phyloP scores from a whole-genome alignment of 1,284 basidiomycete genomes.

The Austroboletus olivaceoglutinosus region DNA sequence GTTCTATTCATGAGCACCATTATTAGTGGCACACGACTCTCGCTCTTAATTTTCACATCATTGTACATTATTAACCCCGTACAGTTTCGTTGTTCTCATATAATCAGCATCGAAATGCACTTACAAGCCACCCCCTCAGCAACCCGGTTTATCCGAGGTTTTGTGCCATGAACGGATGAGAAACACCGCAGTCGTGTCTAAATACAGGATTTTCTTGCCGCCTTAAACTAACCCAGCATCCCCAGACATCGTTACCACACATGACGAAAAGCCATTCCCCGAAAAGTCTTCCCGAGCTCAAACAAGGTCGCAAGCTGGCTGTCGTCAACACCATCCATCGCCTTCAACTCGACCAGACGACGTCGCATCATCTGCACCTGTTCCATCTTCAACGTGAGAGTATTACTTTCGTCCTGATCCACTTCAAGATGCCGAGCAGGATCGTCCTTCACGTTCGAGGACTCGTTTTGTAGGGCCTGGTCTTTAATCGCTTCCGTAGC shows the following conservation, averaged over 20 bases:
- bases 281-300: conserved; percentile 20
- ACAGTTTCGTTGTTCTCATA: neutral
- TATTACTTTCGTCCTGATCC: conserved; percentile 3
- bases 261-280: conserved; percentile 24
- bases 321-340: conserved; percentile 2
- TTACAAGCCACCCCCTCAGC: neutral
- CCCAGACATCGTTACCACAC: conserved; percentile 21
- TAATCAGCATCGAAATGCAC: neutral
- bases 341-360: conserved; percentile 8
- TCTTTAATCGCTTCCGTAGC: conserved; percentile 1
- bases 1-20: neutral
- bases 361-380: conserved; percentile 19
- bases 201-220: neutral
- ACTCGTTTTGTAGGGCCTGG: neutral
- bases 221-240: neutral
- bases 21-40: neutral
- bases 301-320: conserved; percentile 20
- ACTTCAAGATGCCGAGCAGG: neutral
- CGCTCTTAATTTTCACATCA: neutral
- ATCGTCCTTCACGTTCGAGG: neutral
- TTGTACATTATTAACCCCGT: conserved; percentile 2
- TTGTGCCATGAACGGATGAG: neutral
- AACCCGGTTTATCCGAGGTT: neutral
- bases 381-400: conserved; percentile 20
- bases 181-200: neutral